Percentiles rank a stretch among this genome's conserved stretches.
Evolutionary conservation across 169 alveolate genomes (phyloP).

Genomic region (Neospora caninum): DNA sequence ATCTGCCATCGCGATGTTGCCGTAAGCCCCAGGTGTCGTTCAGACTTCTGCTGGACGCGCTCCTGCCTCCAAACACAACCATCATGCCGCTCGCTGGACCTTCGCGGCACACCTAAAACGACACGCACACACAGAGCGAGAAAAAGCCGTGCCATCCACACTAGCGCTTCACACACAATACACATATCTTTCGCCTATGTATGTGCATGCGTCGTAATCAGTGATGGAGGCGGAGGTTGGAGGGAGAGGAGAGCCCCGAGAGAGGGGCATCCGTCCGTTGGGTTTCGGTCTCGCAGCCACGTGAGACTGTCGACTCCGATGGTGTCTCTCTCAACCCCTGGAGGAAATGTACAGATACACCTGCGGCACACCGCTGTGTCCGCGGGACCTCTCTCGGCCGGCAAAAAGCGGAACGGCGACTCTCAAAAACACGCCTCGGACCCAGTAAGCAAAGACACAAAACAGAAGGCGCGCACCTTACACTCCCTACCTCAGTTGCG

Average conservation of each 20-base stretch:
- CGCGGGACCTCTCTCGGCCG: no score
- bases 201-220: neutral
- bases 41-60: slow-evolving; percentile 91
- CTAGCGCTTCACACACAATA: neutral
- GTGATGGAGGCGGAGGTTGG: no score
- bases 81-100: slow-evolving; percentile 99
- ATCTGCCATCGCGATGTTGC: slow-evolving; percentile 98
- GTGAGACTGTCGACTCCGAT: no score
- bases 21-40: slow-evolving; percentile 99
- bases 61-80: slow-evolving; percentile 98
- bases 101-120: slow-evolving; percentile 81
- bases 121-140: neutral
- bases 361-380: no score
- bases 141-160: no score
- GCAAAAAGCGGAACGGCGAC: no score
- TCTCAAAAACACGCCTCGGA: no score
- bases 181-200: neutral
- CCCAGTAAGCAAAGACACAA: neutral
- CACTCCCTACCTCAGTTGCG: slow-evolving; percentile 90
- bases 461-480: neutral
- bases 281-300: no score
- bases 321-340: no score
- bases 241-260: no score
- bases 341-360: no score
- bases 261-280: no score